phyloP scores from a whole-genome alignment of 495 filamentous ascomycete genomes.

The Hyaloscypha hepaticicola region DNA sequence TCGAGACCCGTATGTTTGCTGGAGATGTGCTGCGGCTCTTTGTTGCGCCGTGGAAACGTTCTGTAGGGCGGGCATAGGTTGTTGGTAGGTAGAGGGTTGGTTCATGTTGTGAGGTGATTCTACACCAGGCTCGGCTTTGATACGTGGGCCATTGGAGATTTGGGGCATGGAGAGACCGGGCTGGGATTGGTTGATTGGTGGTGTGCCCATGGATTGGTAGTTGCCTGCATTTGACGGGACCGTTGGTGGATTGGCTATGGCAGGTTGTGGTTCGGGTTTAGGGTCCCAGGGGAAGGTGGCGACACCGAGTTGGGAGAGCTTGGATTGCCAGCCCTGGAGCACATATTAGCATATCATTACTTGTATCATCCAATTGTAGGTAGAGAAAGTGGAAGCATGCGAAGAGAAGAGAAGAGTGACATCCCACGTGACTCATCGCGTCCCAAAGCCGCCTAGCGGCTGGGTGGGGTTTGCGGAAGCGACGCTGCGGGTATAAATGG shows the following conservation, averaged over 20 bases:
- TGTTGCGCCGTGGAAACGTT: slow-evolving; percentile 50
- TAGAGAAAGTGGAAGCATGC: neutral
- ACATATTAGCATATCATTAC: slow-evolving; percentile 11
- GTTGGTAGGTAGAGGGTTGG: slow-evolving; percentile 28
- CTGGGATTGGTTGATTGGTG: slow-evolving; percentile 13
- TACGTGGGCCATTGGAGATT: slow-evolving; percentile 36
- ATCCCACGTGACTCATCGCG: slow-evolving; percentile 34
- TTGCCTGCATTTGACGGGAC: slow-evolving; percentile 56
- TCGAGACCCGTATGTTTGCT: slow-evolving; percentile 66
- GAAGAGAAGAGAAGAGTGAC: slow-evolving; percentile 23
- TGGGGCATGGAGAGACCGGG: slow-evolving; percentile 18
- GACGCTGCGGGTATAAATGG: slow-evolving; percentile 44
- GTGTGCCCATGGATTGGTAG: slow-evolving; percentile 26
- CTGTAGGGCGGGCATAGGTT: slow-evolving; percentile 25
- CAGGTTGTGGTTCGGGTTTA: slow-evolving; percentile 50
- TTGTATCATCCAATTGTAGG: neutral
- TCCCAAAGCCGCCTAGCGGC: slow-evolving; percentile 27
- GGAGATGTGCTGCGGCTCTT: slow-evolving; percentile 65
- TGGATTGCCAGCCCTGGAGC: slow-evolving; percentile 87
- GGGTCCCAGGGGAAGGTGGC: slow-evolving; percentile 97
- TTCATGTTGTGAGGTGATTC: slow-evolving; percentile 44
- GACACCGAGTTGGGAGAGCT: slow-evolving; percentile 75
- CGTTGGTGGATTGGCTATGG: slow-evolving; percentile 43
- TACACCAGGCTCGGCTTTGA: slow-evolving; percentile 75
- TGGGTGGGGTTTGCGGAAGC: slow-evolving; percentile 13